Base-by-base conservation (phyloP, 148 eudicot species). In the Talinum fruticosum region DNA sequence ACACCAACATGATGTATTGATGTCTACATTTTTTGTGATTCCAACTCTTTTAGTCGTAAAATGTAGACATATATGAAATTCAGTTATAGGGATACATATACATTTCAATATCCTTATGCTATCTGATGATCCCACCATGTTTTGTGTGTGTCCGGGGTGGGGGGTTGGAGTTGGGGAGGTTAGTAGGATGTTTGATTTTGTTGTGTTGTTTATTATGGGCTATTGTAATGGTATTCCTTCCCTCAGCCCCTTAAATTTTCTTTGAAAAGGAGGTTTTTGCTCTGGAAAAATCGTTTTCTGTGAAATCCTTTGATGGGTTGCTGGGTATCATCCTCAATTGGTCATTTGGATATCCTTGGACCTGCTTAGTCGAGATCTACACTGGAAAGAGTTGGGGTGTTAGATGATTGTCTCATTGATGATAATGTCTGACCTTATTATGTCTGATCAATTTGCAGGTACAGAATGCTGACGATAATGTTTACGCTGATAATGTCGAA, bases 381-480 rank as follows among this genome's bases (percentile, higher is more conserved):
- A n/a, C 7, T 59, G 26, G 29, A 4, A 19, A 34, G 10, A 18
- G 53, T 51, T 19, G 57, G 4, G 57, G 23, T 51, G n/a, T 51
- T 51, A 16, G 12, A 24, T 18, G 36, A 28, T 32, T 30, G 35
- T 21, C 28, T 64, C 51, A 64, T 14, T 53, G 51, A 7, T 51
- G 26, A 59, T 41, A 18, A 28, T 19, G 14, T 68, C 49, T 77
- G 73, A 73, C 78, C 10, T 28, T 72, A 29, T 49, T 66, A 19
- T 15, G 64, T 72, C 66, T 19, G 73, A 65, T 57, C 66, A 65
- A 72, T n/a, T 47, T 59, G 71, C 82, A 96, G 99, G 90, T 96
- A 72, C 99, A 96, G 78, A 96, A 96, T 88, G 99, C 99, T 49
- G 99, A 96, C 87, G 99, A 93, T 80, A 96, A 93, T 86, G 79